Evolutionary conservation across 2,329 filamentous ascomycete genomes (phyloP).

Genomic region (Penicillium sp.): DNA sequence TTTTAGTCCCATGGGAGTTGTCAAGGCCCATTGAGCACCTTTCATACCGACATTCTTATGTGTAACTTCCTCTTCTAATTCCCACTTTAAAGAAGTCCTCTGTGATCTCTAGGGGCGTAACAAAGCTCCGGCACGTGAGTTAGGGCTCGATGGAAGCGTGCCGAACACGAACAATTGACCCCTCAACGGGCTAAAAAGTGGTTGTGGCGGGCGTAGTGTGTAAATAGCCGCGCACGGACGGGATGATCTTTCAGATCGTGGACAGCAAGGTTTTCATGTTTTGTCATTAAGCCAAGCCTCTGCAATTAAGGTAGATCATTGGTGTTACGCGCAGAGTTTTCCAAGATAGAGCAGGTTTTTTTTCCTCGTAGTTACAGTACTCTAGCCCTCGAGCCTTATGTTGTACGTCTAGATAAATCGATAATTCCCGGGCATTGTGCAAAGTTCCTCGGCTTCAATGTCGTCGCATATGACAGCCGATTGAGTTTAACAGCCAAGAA

Average conservation of each 20-base stretch:
- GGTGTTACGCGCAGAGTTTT: background rate
- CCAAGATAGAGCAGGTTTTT: too few relatives aligned
- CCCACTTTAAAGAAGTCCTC: background rate
- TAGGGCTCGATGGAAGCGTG: background rate
- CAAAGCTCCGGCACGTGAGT: background rate
- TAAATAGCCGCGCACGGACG: slow-evolving; percentile 18
- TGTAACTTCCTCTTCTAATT: background rate
- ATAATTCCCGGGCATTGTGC: too few relatives aligned
- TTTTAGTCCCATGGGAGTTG: too few relatives aligned
- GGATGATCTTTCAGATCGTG: background rate
- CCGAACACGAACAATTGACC: background rate
- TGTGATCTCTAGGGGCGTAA: too few relatives aligned
- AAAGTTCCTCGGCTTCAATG: background rate
- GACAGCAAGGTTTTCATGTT: background rate
- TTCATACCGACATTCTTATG: too few relatives aligned
- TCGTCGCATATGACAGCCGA: background rate
- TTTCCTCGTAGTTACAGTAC: too few relatives aligned
- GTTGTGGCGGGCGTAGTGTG: background rate
- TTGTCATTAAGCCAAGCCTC: background rate
- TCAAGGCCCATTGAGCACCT: too few relatives aligned
- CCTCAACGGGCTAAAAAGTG: background rate
- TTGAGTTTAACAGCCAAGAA: background rate
- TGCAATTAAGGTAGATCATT: background rate
- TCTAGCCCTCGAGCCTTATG: too few relatives aligned
- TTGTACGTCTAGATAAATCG: background rate